These are phyloP conservation scores for Paramecium bursaria DNA, from an alignment of 73 alveolate species.

Conservation along the genomic window DNA sequence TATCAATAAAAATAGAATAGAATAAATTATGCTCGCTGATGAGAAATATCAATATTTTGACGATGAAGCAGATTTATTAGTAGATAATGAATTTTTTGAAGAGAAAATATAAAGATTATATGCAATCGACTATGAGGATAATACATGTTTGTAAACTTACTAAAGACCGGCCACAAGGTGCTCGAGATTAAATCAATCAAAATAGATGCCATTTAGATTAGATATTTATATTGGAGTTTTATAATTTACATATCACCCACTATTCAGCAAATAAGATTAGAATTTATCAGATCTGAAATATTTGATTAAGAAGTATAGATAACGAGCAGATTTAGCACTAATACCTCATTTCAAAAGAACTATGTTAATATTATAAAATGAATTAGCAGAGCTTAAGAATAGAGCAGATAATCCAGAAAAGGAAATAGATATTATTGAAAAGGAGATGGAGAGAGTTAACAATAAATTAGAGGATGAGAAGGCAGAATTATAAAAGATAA, in stretches of 20 bases:
- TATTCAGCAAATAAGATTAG: slow-evolving; percentile 87
- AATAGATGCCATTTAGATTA: slow-evolving; percentile 31
- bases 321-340: slow-evolving; percentile 83
- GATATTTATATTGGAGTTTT: slow-evolving; percentile 79
- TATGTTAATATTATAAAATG: slow-evolving; percentile 71
- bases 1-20: slow-evolving; percentile 22
- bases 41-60: slow-evolving; percentile 13
- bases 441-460: slow-evolving; percentile 80
- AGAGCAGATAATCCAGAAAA: slow-evolving; percentile 76
- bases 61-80: slow-evolving; percentile 33
- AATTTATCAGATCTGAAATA: slow-evolving; percentile 84
- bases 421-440: slow-evolving; percentile 84
- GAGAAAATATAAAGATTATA: slow-evolving; percentile 44
- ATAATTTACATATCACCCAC: slow-evolving; percentile 84
- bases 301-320: slow-evolving; percentile 87
- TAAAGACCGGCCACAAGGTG: slow-evolving; percentile 58
- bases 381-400: slow-evolving; percentile 70
- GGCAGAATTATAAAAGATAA: slow-evolving; percentile 78
- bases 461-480: slow-evolving; percentile 83
- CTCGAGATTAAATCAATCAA: slow-evolving; percentile 36
- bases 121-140: slow-evolving; percentile 23
- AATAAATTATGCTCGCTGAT: background rate
- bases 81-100: slow-evolving; percentile 52
- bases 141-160: slow-evolving; percentile 17
- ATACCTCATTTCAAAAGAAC: slow-evolving; percentile 88